Evolutionary conservation across 164 flowering plant species (phyloP).

Genomic region (Liriodendron chinense): DNA sequence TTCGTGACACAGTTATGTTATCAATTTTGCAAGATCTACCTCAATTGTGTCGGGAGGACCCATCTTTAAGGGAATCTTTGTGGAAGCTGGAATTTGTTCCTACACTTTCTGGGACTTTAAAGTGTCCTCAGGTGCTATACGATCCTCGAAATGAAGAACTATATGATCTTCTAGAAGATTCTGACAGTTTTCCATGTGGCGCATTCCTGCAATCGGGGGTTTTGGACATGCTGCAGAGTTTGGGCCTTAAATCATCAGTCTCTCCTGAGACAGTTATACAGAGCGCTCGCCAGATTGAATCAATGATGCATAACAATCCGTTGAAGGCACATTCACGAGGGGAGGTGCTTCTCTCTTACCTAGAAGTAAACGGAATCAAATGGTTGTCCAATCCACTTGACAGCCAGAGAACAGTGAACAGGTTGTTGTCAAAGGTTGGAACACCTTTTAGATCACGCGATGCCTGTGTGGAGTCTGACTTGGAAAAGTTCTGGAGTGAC

Average conservation of each 20-base stretch:
- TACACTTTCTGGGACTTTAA: constrained; percentile 51
- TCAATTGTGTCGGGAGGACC: constrained; percentile 72
- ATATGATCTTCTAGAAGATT: constrained; percentile 75
- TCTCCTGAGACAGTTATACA: constrained; percentile 70
- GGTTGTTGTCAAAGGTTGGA: constrained; percentile 64
- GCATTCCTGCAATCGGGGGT: constrained; percentile 54
- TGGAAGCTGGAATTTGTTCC: constrained; percentile 77
- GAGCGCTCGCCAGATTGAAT: constrained; percentile 79
- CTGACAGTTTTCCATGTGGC: constrained; percentile 73
- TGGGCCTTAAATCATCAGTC: constrained; percentile 80
- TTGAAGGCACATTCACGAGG: constrained; percentile 70
- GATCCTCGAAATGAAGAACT: constrained; percentile 97
- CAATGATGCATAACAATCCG: constrained; percentile 54
- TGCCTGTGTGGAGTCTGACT: constrained; percentile 42
- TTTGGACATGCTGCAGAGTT: constrained; percentile 79
- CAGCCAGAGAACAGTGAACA: constrained; percentile 50
- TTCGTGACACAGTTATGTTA: constrained; percentile 71
- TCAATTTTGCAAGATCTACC: constrained; percentile 77
- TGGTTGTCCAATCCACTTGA: constrained; percentile 55
- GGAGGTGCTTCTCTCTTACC: constrained; percentile 76
- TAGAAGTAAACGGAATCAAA: constrained; percentile 79
- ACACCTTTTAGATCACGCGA: constrained; percentile 56
- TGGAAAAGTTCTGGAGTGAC: constrained; percentile 88
- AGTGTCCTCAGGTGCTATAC: constrained; percentile 60
- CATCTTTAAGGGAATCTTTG: constrained; percentile 55